A percentile compares a stretch with the other conserved stretches of the same genome.
phyloP scores from a whole-genome alignment of 176 grass and related monocot species.

The bread wheat (Triticum aestivum) region IWGSC_CS_RefSeq_v2.1 NC_057805.1:21986249-21986748 shows the following conservation, averaged over 20 bases:
- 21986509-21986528: no score
- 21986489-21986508: no score
- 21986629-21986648: background rate
- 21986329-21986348: background rate
- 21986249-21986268: background rate
- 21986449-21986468: no score
- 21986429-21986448: background rate
- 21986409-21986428: background rate
- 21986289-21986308: background rate
- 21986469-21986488: no score
- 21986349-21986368: background rate
- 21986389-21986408: background rate
- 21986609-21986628: background rate
- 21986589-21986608: background rate
- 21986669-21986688: background rate
- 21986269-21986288: background rate
- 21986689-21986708: background rate
- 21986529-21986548: background rate
- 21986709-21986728: background rate
- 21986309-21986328: background rate
- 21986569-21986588: background rate
- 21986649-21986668: background rate
- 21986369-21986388: slow-evolving; percentile 15
- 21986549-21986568: background rate
- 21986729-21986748: background rate